Conservation (phyloP, 2,329 filamentous ascomycete genomes). For the Diplodia seriata region DNA sequence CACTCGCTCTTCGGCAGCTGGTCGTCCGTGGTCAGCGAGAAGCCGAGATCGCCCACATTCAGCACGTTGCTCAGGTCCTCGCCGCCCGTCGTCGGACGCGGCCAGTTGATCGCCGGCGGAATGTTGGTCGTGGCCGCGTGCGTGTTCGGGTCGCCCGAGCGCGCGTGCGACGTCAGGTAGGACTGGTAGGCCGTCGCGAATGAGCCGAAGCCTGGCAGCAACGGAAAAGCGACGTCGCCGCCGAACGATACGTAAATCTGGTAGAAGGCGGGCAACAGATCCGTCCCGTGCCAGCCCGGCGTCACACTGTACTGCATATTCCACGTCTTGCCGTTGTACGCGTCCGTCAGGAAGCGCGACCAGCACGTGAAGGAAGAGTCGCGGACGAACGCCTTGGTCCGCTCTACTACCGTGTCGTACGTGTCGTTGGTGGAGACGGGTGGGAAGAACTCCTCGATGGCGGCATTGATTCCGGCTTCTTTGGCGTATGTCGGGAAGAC, state of each 20-base stretch:
- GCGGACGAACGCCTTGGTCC: constrained; percentile 27
- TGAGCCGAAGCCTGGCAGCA: constrained; percentile 19
- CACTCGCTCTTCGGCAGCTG: constrained; percentile 30
- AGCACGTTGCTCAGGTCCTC: constrained; percentile 23
- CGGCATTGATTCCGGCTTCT: constrained; percentile 25
- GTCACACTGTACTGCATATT: constrained; percentile 30
- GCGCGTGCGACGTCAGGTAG: constrained; percentile 31
- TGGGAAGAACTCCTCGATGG: constrained; percentile 18
- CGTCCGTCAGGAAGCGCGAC: constrained; percentile 27
- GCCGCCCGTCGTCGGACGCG: constrained; percentile 5
- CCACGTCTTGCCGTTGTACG: constrained; percentile 25
- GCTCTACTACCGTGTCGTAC: constrained; percentile 15
- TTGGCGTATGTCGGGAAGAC: constrained; percentile 23
- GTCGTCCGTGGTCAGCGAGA: constrained; percentile 15
- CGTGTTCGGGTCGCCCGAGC: constrained; percentile 26
- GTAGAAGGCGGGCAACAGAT: constrained; percentile 31
- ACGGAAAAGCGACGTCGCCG: constrained; percentile 13
- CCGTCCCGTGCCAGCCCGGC: constrained; percentile 32
- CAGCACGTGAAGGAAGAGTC: constrained; percentile 29
- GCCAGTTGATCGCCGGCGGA: constrained; percentile 24
- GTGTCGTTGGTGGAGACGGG: constrained; percentile 24
- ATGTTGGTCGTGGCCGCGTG: constrained; percentile 15
- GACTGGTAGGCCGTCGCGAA: constrained; percentile 22
- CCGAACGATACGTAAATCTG: constrained; percentile 24
- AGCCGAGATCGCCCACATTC: constrained; percentile 20